phyloP scores from a whole-genome alignment of 176 grass and related monocot species.

The Neostapfia colusana region DNA sequence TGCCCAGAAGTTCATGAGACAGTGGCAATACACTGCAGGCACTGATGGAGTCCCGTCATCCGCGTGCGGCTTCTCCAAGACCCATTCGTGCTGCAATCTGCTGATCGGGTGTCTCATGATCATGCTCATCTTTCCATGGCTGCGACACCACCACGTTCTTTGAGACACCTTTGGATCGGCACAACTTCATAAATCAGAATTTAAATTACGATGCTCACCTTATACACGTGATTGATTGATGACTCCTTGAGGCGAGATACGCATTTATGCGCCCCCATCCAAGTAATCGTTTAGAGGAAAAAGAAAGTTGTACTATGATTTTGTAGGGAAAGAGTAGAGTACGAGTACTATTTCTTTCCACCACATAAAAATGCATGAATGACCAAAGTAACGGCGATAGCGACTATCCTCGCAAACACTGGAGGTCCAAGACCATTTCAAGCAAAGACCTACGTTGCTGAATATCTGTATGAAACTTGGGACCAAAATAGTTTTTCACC shows the following conservation, averaged over 20 bases:
- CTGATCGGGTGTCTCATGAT: constrained; percentile 22
- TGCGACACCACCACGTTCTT: constrained; percentile 28
- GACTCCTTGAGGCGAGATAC: background rate
- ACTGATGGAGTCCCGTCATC: constrained; percentile 15
- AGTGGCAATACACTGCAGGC: constrained; percentile 25
- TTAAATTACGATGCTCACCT: no score
- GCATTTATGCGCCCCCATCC: background rate
- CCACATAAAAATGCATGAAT: no score
- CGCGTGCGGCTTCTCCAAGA: constrained; percentile 32
- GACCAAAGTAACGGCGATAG: no score
- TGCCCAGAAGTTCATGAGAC: constrained; percentile 36
- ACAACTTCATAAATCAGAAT: background rate
- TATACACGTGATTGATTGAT: no score
- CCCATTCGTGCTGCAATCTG: constrained; percentile 34
- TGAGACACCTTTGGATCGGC: background rate
- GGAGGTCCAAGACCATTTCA: no score
- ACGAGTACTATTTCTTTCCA: no score
- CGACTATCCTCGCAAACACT: no score
- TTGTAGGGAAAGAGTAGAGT: no score
- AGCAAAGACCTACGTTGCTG: no score
- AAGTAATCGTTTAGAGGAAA: no score
- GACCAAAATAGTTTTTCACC: background rate
- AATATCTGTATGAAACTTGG: background rate
- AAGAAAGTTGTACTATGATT: no score
- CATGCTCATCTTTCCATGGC: constrained; percentile 35